These are phyloP conservation scores for Beverwykella pulmonaria DNA, from an alignment of 495 filamentous ascomycete genomes.

Conservation along the genomic window DNA sequence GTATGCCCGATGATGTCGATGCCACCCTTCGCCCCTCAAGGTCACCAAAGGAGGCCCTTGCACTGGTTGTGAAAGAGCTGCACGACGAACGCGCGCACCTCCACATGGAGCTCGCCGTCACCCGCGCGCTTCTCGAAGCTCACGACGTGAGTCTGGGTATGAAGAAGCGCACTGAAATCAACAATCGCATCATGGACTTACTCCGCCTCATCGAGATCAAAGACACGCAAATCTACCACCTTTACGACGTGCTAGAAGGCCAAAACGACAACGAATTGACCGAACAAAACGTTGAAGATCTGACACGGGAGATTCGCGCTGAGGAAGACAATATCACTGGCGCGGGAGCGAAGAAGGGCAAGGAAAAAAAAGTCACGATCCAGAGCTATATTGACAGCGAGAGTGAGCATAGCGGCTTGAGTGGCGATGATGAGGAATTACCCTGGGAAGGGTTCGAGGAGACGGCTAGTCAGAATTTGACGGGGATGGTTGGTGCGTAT, in stretches of 20 bases:
- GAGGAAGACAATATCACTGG: constrained; percentile 42
- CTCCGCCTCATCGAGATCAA: constrained; percentile 71
- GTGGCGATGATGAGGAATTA: constrained; percentile 30
- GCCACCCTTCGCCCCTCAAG: constrained; percentile 77
- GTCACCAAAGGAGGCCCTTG: constrained; percentile 73
- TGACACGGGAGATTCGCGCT: constrained; percentile 62
- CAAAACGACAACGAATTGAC: constrained; percentile 68
- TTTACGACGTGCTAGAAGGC: constrained; percentile 89
- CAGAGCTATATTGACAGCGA: constrained; percentile 33
- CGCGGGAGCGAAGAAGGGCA: constrained; percentile 17
- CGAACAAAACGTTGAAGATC: constrained; percentile 67
- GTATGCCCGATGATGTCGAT: constrained; percentile 67
- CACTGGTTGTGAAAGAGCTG: constrained; percentile 75
- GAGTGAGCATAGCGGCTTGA: constrained; percentile 17
- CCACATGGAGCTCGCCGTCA: constrained; percentile 63
- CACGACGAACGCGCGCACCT: constrained; percentile 83
- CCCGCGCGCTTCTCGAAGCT: constrained; percentile 64
- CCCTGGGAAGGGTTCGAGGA: constrained; percentile 38
- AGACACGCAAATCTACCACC: constrained; percentile 82
- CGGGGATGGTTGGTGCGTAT: not conserved
- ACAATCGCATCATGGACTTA: constrained; percentile 65
- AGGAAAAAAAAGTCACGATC: constrained; percentile 36
- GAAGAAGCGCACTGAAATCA: constrained; percentile 66
- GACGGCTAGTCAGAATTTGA: not conserved
- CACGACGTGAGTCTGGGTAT: constrained; percentile 71